phyloP scores from a whole-genome alignment of 2,329 filamentous ascomycete species.

The Stachybotrys echinatus region DNA sequence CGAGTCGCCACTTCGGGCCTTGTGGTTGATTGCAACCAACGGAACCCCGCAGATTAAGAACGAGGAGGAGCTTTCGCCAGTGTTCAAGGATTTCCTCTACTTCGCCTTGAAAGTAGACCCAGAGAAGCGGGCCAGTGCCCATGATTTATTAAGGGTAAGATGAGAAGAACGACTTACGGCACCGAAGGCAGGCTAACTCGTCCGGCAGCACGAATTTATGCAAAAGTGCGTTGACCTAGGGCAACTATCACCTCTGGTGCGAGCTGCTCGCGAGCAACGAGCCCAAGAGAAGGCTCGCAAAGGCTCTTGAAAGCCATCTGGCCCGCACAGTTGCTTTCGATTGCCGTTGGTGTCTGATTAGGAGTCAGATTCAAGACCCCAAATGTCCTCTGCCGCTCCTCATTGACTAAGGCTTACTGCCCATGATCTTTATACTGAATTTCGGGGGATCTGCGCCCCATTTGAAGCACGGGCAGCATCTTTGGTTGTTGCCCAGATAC shows the following conservation, averaged over 20 bases:
- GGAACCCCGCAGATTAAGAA: conserved; percentile 95
- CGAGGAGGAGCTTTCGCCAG: conserved; percentile 70
- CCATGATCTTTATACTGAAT: neutral
- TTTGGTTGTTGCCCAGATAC: neutral
- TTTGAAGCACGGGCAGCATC: neutral
- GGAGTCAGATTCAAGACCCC: neutral
- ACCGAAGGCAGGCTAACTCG: conserved; percentile 11
- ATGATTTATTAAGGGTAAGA: conserved; percentile 85
- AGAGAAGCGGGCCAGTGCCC: conserved; percentile 91
- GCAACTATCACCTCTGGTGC: conserved; percentile 80
- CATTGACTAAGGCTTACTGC: neutral
- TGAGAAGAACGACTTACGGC: neutral
- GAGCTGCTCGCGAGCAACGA: conserved; percentile 77
- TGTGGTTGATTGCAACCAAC: conserved; percentile 96
- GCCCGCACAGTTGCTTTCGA: neutral
- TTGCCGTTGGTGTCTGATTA: neutral
- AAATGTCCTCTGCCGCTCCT: neutral
- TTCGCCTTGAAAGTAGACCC: conserved; percentile 95
- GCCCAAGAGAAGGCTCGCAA: conserved; percentile 79
- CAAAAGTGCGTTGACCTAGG: conserved; percentile 66
- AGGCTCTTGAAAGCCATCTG: conserved; percentile 24
- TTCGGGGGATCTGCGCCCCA: neutral
- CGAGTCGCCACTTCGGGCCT: conserved; percentile 84
- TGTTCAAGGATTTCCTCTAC: conserved; percentile 87
- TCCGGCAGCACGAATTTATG: conserved; percentile 71